These are phyloP conservation scores for Botrytis byssoidea DNA, from an alignment of 2,329 filamentous ascomycete genomes.

Conservation along the genomic window DNA sequence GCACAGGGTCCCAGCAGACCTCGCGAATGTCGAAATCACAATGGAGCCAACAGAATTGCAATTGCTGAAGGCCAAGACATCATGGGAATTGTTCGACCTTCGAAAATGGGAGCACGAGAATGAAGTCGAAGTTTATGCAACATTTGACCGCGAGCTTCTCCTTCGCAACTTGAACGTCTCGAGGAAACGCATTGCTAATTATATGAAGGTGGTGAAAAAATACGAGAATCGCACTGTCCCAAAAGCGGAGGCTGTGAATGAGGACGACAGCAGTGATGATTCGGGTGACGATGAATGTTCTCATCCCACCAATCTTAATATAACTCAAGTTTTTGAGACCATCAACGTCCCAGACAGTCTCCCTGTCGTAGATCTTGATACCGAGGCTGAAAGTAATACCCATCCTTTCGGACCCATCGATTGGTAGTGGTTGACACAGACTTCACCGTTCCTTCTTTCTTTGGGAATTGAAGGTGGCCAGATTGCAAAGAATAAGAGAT, in stretches of 20 bases:
- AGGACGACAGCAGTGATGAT: not conserved
- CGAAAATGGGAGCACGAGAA: not conserved
- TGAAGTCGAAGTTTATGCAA: not conserved
- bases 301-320: not conserved
- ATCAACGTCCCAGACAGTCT: not conserved
- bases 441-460: not conserved
- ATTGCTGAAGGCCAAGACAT: not conserved
- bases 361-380: not conserved
- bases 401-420: conserved; percentile 1
- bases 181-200: not conserved
- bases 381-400: not conserved
- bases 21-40: not conserved
- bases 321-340: not conserved
- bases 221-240: not conserved
- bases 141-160: not conserved
- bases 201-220: not conserved
- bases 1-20: not conserved
- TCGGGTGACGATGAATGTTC: not conserved
- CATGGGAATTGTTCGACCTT: not conserved
- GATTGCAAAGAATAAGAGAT: not conserved
- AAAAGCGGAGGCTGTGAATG: not conserved
- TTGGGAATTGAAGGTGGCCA: not conserved
- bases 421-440: not conserved
- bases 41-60: not conserved
- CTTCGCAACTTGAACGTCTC: not conserved